Conservation (phyloP, 441 rosid species). For the Pelargonium australe region DNA sequence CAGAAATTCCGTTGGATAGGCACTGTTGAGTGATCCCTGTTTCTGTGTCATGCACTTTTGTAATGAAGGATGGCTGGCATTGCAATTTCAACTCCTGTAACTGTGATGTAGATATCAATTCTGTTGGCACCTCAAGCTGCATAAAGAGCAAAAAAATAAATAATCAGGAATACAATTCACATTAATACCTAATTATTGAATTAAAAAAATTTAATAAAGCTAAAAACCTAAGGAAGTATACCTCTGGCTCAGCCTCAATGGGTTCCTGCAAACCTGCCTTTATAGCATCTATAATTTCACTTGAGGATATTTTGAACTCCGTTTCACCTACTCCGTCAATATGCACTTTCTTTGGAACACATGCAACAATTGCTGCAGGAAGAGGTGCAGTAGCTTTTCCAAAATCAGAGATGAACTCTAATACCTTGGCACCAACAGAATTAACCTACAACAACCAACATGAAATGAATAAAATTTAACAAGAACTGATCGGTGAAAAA, state of each 20-base stretch:
- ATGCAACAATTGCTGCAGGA: conserved; percentile 98
- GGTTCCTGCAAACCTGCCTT: conserved; percentile 73
- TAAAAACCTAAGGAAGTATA: conserved; percentile 22
- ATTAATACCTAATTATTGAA: conserved; percentile 20
- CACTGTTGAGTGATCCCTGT: conserved; percentile 81
- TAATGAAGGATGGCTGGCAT: conserved; percentile 53
- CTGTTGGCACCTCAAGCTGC: conserved; percentile 98
- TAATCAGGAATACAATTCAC: conserved; percentile 16
- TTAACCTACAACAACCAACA: conserved; percentile 55
- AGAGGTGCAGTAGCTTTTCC: conserved; percentile 85
- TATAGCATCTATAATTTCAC: conserved; percentile 68
- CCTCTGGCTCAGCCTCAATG: conserved; percentile 99
- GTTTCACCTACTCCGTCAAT: conserved; percentile 76
- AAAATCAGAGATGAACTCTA: conserved; percentile 89
- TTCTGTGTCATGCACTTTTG: conserved; percentile 67
- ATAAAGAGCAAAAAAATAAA: conserved; percentile 25
- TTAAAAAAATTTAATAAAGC: conserved; percentile 20
- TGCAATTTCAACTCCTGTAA: conserved; percentile 63
- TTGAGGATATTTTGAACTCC: conserved; percentile 68
- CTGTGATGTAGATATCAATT: conserved; percentile 60
- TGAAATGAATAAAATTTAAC: neutral
- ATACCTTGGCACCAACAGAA: conserved; percentile 79
- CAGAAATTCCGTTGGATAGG: conserved; percentile 87
- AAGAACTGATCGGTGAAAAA: neutral
- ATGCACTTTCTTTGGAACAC: conserved; percentile 86